These are phyloP conservation scores for Verticillium albo-atrum DNA, from an alignment of 2,329 filamentous ascomycete genomes.

Conservation along the genomic window DNA sequence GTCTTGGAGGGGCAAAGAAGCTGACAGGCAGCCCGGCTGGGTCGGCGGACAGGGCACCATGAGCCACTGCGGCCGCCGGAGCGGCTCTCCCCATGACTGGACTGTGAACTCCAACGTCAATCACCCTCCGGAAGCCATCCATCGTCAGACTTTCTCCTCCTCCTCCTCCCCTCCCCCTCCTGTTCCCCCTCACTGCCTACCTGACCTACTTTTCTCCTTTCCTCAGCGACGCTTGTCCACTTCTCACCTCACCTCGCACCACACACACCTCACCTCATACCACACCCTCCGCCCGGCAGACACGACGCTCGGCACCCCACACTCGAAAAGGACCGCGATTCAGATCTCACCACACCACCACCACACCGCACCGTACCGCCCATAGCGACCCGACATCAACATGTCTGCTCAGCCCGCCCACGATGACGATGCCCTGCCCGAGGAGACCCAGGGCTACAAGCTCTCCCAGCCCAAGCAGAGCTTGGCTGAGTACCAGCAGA, in stretches of 20 bases:
- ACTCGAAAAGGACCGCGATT: background rate
- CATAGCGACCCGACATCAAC: slow-evolving; percentile 22
- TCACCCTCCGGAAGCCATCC: background rate
- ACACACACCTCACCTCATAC: background rate
- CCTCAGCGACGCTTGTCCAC: background rate
- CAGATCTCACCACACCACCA: too few species aligned
- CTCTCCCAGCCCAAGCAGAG: slow-evolving; percentile 96
- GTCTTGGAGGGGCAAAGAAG: background rate
- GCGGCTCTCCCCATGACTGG: background rate
- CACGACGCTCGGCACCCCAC: background rate
- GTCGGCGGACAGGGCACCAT: background rate
- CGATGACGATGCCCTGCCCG: slow-evolving; percentile 77
- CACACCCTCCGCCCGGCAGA: background rate
- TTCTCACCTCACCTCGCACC: background rate
- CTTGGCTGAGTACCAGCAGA: slow-evolving; percentile 86
- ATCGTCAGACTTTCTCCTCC: background rate
- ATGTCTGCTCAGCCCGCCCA: slow-evolving; percentile 54
- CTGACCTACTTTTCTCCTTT: background rate
- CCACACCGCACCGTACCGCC: background rate
- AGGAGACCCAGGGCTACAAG: slow-evolving; percentile 94
- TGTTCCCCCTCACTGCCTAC: background rate
- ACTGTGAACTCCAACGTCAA: background rate
- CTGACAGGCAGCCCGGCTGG: background rate
- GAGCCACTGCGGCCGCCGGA: background rate
- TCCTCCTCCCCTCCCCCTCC: background rate